Evolutionary conservation across 768 basidiomycete genomes (phyloP).

Genomic region (Lentinula boryana): DNA sequence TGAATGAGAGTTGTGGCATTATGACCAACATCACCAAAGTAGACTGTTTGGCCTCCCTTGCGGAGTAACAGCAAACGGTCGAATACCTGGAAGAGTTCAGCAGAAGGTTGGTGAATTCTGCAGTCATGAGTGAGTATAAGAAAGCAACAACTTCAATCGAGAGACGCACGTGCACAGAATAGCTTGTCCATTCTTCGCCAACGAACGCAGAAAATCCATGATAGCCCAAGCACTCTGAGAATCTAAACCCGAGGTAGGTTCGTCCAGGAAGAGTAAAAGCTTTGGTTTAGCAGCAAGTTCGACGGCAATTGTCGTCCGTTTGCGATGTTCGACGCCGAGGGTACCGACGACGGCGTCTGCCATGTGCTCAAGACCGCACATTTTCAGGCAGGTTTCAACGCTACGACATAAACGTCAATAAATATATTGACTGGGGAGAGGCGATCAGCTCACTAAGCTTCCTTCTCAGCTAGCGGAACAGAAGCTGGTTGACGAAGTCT

Average conservation of each 20-base stretch:
- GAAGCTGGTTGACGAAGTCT: constrained; percentile 67
- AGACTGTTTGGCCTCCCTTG: constrained; percentile 72
- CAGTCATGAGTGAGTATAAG: not conserved
- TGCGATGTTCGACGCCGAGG: constrained; percentile 65
- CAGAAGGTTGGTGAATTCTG: constrained; percentile 62
- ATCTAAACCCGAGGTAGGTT: constrained; percentile 79
- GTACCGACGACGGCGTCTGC: constrained; percentile 67
- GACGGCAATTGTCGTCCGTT: constrained; percentile 82
- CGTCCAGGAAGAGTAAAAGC: constrained; percentile 80
- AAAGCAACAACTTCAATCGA: not conserved
- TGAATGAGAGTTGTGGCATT: constrained; percentile 55
- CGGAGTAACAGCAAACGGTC: constrained; percentile 73
- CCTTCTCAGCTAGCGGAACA: constrained; percentile 64
- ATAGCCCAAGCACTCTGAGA: constrained; percentile 87
- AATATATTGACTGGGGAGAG: not conserved
- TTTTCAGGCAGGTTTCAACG: constrained; percentile 39
- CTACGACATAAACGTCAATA: constrained; percentile 17
- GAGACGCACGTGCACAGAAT: constrained; percentile 80
- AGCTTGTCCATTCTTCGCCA: constrained; percentile 79
- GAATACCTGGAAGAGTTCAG: constrained; percentile 79
- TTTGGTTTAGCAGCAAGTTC: constrained; percentile 85
- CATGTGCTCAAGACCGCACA: constrained; percentile 62
- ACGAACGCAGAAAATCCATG: constrained; percentile 62
- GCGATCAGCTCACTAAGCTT: constrained; percentile 56
- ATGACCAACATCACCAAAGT: constrained; percentile 66